Base-by-base conservation (phyloP, 352 stramenopile species). In the Pythium monospermum region DNA sequence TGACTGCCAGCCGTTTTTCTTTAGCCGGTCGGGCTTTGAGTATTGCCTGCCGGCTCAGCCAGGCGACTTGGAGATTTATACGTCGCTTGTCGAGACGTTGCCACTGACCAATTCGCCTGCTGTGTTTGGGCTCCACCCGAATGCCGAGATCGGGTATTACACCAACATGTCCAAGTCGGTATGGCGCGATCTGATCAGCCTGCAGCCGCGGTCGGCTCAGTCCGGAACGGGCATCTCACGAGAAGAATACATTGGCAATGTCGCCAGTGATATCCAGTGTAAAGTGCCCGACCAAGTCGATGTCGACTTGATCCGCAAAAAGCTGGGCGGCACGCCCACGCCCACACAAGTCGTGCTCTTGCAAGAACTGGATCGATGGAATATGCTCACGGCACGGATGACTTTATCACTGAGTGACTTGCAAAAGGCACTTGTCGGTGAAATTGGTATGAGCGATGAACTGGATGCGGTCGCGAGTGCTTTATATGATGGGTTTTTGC, bases 371-470 rank as follows among this genome's bases (percentile, higher is more conserved):
- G 94, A 98, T 51, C 86, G 94, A 0, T 98, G 91, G 91, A 98
- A 98, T 59, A 50, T 85, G 49, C 75, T 98, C 21, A 89, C 85
- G 0, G 74, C 72, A 6, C 75, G 71, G 5, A 97, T 98, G 90
- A 68, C 63, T 1, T 44, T 61, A 8, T 96, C 87, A 6, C 63
- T 98, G 0, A 67, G 74, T 33, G 88, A 98, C 53, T 57, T 98
- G 2, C 83, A 96, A 54, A 95, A 96, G 48, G 94, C 94, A 2
- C 64, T 98, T 3, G 83, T 92, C 15, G 94, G 94, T 39, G 94
- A 98, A 54, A 98, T 98, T 50, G 94, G 94, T 37, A 98, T 98
- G 94, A 97, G 86, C 61, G 94, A 98, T 56, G 82, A 97, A 42
- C 71, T 98, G 13, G 94, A 98, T 49, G 78, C 82, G 4, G 74